Percentiles rank a stretch among this genome's conserved stretches.
phyloP scores from a whole-genome alignment of 352 stramenopile genomes.

The Phytophthora rubi region DNA sequence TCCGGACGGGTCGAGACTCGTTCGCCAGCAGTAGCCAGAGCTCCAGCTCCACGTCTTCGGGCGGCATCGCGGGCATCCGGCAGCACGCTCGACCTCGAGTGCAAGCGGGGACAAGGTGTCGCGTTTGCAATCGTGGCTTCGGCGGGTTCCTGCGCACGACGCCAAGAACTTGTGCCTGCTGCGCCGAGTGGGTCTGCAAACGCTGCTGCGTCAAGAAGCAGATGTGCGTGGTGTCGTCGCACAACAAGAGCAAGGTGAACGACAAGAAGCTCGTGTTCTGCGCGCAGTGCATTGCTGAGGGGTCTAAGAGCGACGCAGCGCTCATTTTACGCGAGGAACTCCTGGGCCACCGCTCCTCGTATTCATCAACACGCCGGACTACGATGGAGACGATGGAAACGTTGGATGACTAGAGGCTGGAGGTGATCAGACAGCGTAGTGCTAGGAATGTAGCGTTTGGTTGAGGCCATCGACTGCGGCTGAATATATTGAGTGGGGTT shows the following conservation, averaged over 20 bases:
- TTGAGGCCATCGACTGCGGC: conserved; percentile 34
- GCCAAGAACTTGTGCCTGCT: conserved; percentile 37
- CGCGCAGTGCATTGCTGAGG: conserved; percentile 43
- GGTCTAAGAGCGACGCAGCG: conserved; percentile 40
- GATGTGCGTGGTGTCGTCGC: conserved; percentile 45
- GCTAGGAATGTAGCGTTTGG: conserved; percentile 2
- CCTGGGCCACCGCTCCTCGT: conserved; percentile 33
- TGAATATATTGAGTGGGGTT: conserved; percentile 50
- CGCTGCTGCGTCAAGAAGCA: conserved; percentile 49
- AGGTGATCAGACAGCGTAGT: background rate
- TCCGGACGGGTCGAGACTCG: conserved; percentile 44
- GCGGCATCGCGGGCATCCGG: conserved; percentile 17
- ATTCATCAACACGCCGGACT: conserved; percentile 39
- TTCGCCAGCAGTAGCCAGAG: conserved; percentile 48
- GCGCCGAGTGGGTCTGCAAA: conserved; percentile 44
- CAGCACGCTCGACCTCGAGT: conserved; percentile 11
- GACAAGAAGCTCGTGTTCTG: conserved; percentile 51
- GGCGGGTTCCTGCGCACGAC: conserved; percentile 38
- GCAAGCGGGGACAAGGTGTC: conserved; percentile 30
- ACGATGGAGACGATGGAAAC: conserved; percentile 27
- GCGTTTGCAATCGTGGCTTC: conserved; percentile 39
- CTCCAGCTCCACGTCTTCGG: conserved; percentile 40
- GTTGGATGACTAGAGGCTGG: background rate
- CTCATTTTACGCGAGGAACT: conserved; percentile 45
- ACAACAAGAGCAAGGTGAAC: conserved; percentile 45